phyloP scores from a whole-genome alignment of 805 yeast species.

The Candida sanyiensis region DNA sequence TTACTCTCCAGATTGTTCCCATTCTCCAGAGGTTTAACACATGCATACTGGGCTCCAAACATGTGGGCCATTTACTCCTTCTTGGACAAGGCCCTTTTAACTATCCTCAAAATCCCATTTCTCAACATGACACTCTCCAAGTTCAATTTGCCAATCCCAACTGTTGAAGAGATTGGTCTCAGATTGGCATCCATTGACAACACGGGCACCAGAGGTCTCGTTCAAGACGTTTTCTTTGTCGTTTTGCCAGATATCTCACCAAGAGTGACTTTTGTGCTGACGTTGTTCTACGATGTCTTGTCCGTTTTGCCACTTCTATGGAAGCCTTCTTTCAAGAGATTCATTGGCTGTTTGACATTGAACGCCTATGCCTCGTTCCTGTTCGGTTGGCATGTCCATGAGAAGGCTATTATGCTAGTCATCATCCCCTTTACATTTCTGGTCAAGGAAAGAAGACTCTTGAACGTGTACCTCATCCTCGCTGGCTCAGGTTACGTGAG shows the following conservation, averaged over 20 bases:
- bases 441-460: constrained; percentile 60
- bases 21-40: constrained; percentile 90
- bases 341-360: constrained; percentile 76
- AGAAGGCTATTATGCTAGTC: constrained; percentile 87
- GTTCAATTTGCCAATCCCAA: constrained; percentile 27
- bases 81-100: constrained; percentile 62
- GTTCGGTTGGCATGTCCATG: constrained; percentile 99
- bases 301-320: constrained; percentile 67
- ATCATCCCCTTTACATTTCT: constrained; percentile 84
- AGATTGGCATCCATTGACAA: constrained; percentile 31
- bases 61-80: constrained; percentile 93
- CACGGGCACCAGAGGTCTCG: constrained; percentile 76
- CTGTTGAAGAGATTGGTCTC: constrained; percentile 26
- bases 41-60: constrained; percentile 99
- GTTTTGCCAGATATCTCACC: constrained; percentile 81
- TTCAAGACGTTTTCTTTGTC: constrained; percentile 82
- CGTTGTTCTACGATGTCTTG: constrained; percentile 78
- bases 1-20: constrained; percentile 76
- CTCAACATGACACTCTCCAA: constrained; percentile 37
- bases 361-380: constrained; percentile 89
- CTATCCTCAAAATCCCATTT: constrained; percentile 31
- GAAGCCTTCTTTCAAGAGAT: constrained; percentile 71
- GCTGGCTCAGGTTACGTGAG: constrained; percentile 81
- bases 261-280: constrained; percentile 64
- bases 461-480: constrained; percentile 65